Evolutionary conservation across 768 basidiomycete species (phyloP), one percentile per base, ranked within the genome.

Genomic region (Podaxis sp.): DNA sequence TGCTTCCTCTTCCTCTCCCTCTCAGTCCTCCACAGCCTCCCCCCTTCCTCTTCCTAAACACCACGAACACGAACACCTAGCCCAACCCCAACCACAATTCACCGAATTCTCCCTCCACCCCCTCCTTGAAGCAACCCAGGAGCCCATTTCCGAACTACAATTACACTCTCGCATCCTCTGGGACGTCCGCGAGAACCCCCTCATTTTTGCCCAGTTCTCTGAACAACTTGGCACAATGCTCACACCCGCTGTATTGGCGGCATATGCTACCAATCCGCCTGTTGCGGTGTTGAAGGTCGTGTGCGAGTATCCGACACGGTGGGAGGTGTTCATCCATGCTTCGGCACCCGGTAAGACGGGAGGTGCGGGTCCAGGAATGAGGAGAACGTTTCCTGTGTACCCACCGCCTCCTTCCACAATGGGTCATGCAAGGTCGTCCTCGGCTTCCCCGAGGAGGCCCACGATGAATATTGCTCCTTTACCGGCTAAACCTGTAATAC

Each of bases 161-260:
- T 69, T 75, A 27, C 67, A 62, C 55, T 73, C 71, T 51, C 69
- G 66, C 9, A 60, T 84, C 38, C 61, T 76, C 14, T 86, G 84
- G 84, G 83, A 86, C 66, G 47, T 82, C 47, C 79, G 82, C 38
- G 70, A 74, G 55, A 32, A 73, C n/a, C 81, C 82, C 7, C 59
- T 65, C 4, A 52, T 52, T 1, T 69, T 68, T 18, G 72, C 71
- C 25, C 67, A 71, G 23, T 69, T 71, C 28, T 65, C 71, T 50
- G 42, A 60, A 7, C 62, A 64, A 6, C 65, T 67, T 14, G 67
- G 71, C 11, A 54, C 66, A 14, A 42, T 67, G 0, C 64, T 76
- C 27, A 63, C 72, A 11, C 60, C 25, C 0, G 55, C 46, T 14
- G 5, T 32, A n/a, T 36, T 44, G 21, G 62, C 68, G 2, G 74